Percentiles rank a stretch among this genome's conserved stretches.
phyloP scores from a whole-genome alignment of 352 stramenopile species.

The Globisporangium splendens region DNA sequence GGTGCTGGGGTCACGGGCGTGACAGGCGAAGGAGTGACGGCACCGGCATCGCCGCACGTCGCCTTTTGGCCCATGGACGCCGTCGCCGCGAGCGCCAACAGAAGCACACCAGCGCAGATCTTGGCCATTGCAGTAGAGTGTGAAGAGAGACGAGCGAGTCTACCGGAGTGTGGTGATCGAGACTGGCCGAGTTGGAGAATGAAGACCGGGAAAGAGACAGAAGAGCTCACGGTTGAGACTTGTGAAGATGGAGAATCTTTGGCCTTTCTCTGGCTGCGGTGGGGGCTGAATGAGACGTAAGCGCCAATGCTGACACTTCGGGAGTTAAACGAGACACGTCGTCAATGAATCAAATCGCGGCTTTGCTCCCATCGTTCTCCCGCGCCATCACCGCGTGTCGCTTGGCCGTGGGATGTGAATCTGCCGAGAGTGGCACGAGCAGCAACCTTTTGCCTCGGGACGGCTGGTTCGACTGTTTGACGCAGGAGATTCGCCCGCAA shows the following conservation, averaged over 20 bases:
- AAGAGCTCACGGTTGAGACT: no score
- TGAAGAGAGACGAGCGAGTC: no score
- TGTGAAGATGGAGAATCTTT: no score
- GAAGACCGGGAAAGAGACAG: background rate
- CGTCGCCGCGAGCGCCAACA: constrained; percentile 23
- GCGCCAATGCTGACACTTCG: no score
- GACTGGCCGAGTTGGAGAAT: background rate
- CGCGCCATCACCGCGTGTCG: background rate
- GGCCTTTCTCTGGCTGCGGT: no score
- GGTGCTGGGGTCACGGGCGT: background rate
- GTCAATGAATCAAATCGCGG: no score
- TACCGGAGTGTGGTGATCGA: background rate
- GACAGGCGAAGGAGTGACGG: no score
- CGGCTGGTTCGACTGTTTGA: background rate
- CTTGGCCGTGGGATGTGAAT: background rate
- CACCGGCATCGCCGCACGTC: constrained; percentile 25
- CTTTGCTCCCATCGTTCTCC: no score
- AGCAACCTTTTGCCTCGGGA: background rate
- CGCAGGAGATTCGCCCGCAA: background rate
- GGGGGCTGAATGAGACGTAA: no score
- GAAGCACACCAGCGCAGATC: constrained; percentile 24
- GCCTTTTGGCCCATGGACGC: constrained; percentile 20
- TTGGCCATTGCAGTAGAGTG: constrained; percentile 34
- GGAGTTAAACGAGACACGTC: no score
- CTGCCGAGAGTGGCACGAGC: background rate